These are phyloP conservation scores for Fusarium sp. DNA, from an alignment of 2,329 filamentous ascomycete genomes.

Conservation along the genomic window DNA sequence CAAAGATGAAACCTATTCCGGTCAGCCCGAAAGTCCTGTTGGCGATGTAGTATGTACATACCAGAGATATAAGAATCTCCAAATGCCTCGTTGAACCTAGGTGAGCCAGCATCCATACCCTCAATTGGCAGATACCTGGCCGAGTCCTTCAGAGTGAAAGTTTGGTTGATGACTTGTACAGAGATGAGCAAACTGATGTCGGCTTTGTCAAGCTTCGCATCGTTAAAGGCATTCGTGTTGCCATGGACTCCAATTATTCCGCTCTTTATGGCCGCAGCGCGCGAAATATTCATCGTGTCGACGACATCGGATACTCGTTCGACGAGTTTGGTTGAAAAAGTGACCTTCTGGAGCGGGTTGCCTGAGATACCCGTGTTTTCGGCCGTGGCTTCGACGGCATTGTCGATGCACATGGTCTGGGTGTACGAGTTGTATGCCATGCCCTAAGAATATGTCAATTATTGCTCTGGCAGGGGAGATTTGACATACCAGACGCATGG, in stretches of 20 bases:
- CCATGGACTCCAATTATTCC: not conserved
- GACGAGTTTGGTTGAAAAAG: not conserved
- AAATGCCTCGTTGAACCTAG: not conserved
- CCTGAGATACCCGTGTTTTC: not conserved
- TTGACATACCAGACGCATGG: conserved; percentile 20
- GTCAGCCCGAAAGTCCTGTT: not conserved
- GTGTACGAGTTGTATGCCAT: conserved; percentile 23
- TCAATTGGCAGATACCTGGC: not conserved
- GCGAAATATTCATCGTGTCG: conserved; percentile 8
- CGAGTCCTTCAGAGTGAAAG: not conserved
- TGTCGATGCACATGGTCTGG: not conserved
- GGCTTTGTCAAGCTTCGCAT: conserved; percentile 10
- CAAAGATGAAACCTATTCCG: conserved; percentile 7
- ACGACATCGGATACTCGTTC: not conserved
- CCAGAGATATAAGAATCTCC: conserved; percentile 13
- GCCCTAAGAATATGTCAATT: not conserved
- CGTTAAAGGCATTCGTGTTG: not conserved
- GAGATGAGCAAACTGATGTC: conserved; percentile 18
- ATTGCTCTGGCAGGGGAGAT: accelerated
- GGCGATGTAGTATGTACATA: not conserved
- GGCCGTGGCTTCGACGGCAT: not conserved
- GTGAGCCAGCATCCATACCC: not conserved
- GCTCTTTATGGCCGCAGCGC: conserved; percentile 1
- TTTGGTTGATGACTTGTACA: conserved; percentile 21
- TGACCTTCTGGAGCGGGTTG: not conserved